Evolutionary conservation across 1,139 yeast species (phyloP).

Genomic region (Groenewaldozyma auringiensis): DNA sequence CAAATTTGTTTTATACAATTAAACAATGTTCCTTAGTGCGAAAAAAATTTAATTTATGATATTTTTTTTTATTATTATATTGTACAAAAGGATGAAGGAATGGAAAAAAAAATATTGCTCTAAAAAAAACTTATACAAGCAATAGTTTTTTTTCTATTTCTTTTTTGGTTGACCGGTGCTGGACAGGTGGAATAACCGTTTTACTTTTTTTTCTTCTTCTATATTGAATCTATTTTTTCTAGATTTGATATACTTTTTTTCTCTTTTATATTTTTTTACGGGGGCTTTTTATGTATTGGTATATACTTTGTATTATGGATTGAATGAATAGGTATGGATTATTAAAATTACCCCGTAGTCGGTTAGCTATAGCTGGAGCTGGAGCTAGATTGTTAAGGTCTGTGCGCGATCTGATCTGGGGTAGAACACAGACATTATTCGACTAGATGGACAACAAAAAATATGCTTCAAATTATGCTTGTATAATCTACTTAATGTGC

Average conservation of each 20-base stretch:
- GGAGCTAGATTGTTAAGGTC: too few relatives aligned
- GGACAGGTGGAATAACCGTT: background rate
- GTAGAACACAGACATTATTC: too few relatives aligned
- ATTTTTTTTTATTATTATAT: background rate
- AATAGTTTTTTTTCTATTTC: background rate
- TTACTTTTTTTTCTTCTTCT: conserved; percentile 1
- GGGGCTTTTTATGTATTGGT: background rate
- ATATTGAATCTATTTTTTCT: conserved; percentile 1
- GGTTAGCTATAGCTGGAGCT: too few relatives aligned
- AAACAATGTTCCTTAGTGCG: too few relatives aligned
- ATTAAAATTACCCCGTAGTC: too few relatives aligned
- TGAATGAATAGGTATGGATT: background rate
- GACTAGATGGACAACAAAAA: too few relatives aligned
- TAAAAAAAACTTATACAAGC: background rate
- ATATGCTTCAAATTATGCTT: too few relatives aligned
- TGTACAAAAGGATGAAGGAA: background rate
- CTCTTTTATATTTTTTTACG: background rate
- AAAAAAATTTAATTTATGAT: conserved; percentile 5
- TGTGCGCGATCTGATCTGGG: too few relatives aligned
- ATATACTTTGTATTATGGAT: background rate
- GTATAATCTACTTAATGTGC: too few relatives aligned
- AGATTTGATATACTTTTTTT: background rate
- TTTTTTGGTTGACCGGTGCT: background rate
- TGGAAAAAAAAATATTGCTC: background rate
- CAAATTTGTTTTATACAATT: conserved; percentile 53